Evolutionary conservation across 768 basidiomycete genomes (phyloP), one percentile per base, ranked within the genome.

Genomic region (Phanerochaete sordida): DNA sequence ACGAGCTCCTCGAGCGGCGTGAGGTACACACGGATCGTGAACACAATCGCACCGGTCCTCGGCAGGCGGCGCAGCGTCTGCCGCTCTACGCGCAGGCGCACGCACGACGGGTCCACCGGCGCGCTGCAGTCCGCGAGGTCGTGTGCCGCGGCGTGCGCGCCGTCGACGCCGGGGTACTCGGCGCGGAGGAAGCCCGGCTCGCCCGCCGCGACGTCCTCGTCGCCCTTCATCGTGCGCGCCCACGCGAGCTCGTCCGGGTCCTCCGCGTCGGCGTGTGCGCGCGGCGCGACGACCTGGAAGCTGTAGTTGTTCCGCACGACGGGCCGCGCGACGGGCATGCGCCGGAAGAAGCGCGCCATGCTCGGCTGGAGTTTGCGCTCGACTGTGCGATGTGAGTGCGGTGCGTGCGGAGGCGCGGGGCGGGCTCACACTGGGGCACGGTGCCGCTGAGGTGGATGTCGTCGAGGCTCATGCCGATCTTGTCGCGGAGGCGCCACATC

Each of bases 401-500:
- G 15, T 43, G 7, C 13, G 30, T 6, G n/a, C 33, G 33, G 50
- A 21, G 28, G 11, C n/a, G 9, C 11, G 31, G 28, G 21, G 46
- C 16, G 27, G 23, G 65, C 86, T 68, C 70, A 87, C 88, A 90
- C 71, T 83, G 83, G 19, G 90, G 88, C 39, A 91, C 90, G 66
- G 85, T 75, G 27, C 91, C 90, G 27, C 79, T 76, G 57, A 76
- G 72, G 72, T 92, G 90, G 45, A 91, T 90, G 56, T 90, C 84
- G 56, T 90, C 85, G 37, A 91, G 74, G 23, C 84, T 77, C 65
- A 85, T 75, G 7, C 90, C 91, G 56, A 89, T 82, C 74, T 91
- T 91, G 72, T 91, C 89, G 63, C 80, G 69, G 74, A 91, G 78
- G 19, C 89, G 79, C 91, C 90, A 91, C 62, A 83, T 86, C 24